phyloP scores from a whole-genome alignment of 768 basidiomycete species.

The Rhodotorula taiwanensis region DNA sequence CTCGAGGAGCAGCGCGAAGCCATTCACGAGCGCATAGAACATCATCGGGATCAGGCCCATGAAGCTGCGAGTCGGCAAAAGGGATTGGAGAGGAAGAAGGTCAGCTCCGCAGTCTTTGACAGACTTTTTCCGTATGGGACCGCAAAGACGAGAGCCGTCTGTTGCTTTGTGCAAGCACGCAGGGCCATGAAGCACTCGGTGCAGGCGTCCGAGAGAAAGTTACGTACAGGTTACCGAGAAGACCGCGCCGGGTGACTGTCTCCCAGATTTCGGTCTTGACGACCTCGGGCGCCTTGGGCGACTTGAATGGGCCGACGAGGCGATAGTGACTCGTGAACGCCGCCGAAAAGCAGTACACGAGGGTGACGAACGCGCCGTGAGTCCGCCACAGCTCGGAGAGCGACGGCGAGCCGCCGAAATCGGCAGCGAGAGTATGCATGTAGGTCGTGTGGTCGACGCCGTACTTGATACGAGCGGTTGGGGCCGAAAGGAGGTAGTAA shows the following conservation, averaged over 20 bases:
- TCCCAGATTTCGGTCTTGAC: constrained; percentile 59
- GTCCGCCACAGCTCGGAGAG: constrained; percentile 51
- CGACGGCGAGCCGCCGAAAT: constrained; percentile 55
- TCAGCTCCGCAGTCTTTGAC: too few relatives aligned
- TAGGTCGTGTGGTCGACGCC: constrained; percentile 57
- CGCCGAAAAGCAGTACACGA: constrained; percentile 58
- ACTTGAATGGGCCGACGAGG: constrained; percentile 53
- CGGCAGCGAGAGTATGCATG: constrained; percentile 55
- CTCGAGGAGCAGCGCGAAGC: constrained; percentile 26
- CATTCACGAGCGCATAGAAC: constrained; percentile 36
- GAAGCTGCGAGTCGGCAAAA: too few relatives aligned
- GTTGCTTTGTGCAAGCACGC: too few relatives aligned
- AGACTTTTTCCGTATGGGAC: too few relatives aligned
- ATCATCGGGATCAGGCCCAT: constrained; percentile 51
- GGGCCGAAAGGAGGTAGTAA: constrained; percentile 55
- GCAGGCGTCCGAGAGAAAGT: too few relatives aligned
- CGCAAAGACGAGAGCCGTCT: too few relatives aligned
- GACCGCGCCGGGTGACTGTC: constrained; percentile 54
- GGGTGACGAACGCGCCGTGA: constrained; percentile 52
- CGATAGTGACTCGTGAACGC: constrained; percentile 59
- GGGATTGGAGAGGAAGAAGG: too few relatives aligned
- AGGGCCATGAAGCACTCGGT: neutral
- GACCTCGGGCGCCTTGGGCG: constrained; percentile 47
- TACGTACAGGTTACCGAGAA: constrained; percentile 40
- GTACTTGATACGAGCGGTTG: constrained; percentile 55